These are phyloP conservation scores for Sporisorium graminicola DNA, from an alignment of 1,284 basidiomycete genomes.

Conservation along the genomic window DNA sequence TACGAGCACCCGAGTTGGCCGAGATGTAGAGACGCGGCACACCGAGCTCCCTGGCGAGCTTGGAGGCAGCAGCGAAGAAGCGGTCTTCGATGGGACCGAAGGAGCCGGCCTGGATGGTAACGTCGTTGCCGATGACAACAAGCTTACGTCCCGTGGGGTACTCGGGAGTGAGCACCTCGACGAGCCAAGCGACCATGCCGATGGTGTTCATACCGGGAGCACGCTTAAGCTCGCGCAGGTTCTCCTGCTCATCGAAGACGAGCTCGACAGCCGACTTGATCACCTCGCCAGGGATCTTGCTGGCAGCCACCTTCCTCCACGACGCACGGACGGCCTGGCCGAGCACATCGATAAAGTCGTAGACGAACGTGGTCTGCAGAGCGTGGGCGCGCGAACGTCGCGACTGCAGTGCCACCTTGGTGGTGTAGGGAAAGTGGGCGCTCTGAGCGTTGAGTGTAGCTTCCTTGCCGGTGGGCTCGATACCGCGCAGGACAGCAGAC, in stretches of 20 bases:
- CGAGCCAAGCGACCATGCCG: slow-evolving; percentile 99
- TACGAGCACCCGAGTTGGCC: slow-evolving; percentile 96
- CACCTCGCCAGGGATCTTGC: slow-evolving; percentile 55
- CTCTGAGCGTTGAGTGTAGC: slow-evolving; percentile 60
- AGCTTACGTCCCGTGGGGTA: slow-evolving; percentile 88
- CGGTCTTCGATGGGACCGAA: slow-evolving; percentile 96
- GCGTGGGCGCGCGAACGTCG: slow-evolving; percentile 99
- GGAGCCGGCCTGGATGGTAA: slow-evolving; percentile 98
- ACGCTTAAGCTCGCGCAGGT: slow-evolving; percentile 88
- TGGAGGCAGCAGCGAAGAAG: slow-evolving; percentile 94
- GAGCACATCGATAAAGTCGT: slow-evolving; percentile 99
- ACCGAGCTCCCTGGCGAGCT: slow-evolving; percentile 88
- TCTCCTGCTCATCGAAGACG: slow-evolving; percentile 85
- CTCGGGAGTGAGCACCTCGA: slow-evolving; percentile 92
- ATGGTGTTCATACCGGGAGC: slow-evolving; percentile 92
- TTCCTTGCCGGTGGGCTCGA: slow-evolving; percentile 47
- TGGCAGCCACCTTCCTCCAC: slow-evolving; percentile 81
- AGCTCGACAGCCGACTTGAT: slow-evolving; percentile 74
- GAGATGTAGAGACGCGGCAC: slow-evolving; percentile 96
- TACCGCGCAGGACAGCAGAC: slow-evolving; percentile 88
- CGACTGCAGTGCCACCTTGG: slow-evolving; percentile 98
- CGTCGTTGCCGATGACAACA: slow-evolving; percentile 96
- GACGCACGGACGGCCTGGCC: slow-evolving; percentile 94
- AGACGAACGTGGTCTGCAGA: slow-evolving; percentile 95
- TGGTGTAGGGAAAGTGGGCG: slow-evolving; percentile 79